Base-by-base conservation (phyloP, 2,329 filamentous ascomycete genomes). In the Bipolaris zeicola region DNA sequence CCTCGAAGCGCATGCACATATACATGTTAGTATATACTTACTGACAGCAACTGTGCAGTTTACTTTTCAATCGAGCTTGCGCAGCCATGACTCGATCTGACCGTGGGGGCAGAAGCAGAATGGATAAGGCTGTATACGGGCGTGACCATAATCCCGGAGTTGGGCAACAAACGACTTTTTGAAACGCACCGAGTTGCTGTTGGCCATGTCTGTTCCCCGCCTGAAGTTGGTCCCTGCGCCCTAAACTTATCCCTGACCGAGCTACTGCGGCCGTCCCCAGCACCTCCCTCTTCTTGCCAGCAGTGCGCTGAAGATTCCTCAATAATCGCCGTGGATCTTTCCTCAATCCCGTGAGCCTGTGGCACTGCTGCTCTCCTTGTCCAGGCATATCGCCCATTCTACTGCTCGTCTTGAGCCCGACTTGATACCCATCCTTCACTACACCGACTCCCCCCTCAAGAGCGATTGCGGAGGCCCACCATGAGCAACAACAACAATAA, bases 401-500 rank as follows among this genome's bases (percentile, higher is more conserved):
- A 54, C 64, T 56, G 39, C 54, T 56, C 53, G 39, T 58, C 50
- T 52, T 47, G 58, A 50, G 58, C 59, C 52, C 57, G 55, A 60
- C 33, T 45, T n/a, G 50, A 47, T 50, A 44, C 45, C 22, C 55
- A 46, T 37, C 50, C 26, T 6, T 31, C 37, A 39, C 49, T 24
- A 49, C 54, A 60, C 60, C 50, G 50, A 60, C 50, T 52, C 47
- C 34, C 50, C 43, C 53, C 41, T 55, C 48, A 26, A 36, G 42
- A 45, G 42, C 34, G 47, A 60, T 62, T 65, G 58, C 62, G 55
- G 55, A 55, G 52, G 24, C 39, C 50, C 70, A 64, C 54, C 22
- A 76, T 75, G 72, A 75, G 69, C 65, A 74, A 72, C 62, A 67
- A 76, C 67, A 75, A 71, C 64, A 74, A 72, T 62, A 66, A 75